A percentile compares a stretch with the other conserved stretches of the same genome.
phyloP scores from a whole-genome alignment of 139 green algal genomes.

The Tetradesmus lagerheimii region DNA sequence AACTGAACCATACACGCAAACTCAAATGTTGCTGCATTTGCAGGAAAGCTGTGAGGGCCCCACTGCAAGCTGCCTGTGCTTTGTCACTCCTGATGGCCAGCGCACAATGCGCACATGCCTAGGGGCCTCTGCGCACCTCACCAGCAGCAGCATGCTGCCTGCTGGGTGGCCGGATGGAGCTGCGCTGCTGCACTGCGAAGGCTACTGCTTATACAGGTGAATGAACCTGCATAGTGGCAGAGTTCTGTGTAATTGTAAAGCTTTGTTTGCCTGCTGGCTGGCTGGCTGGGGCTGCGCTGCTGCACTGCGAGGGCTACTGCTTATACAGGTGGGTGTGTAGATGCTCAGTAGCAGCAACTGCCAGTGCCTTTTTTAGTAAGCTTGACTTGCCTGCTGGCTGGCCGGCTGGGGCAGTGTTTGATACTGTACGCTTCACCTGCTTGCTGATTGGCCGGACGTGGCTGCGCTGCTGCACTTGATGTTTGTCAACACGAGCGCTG shows the following conservation, averaged over 20 bases:
- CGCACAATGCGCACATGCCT: conserved; percentile 94
- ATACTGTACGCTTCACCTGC: too few species aligned
- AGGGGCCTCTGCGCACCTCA: conserved; percentile 77
- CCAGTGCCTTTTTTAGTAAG: too few species aligned
- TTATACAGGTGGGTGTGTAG: conserved; percentile 67
- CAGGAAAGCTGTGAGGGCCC: conserved; percentile 40
- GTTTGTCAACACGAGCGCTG: too few species aligned
- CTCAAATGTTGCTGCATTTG: background rate
- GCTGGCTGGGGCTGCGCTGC: conserved; percentile 45
- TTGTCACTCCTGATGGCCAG: conserved; percentile 89
- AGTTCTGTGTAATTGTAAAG: too few species aligned
- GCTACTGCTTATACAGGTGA: conserved; percentile 83
- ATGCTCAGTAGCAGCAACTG: background rate
- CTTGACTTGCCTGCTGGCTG: too few species aligned
- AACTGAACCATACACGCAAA: background rate
- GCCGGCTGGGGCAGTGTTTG: too few species aligned
- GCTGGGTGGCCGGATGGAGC: conserved; percentile 44
- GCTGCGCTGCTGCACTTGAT: too few species aligned
- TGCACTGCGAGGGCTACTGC: conserved; percentile 88
- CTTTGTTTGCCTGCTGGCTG: conserved; percentile 60
- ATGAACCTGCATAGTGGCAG: too few species aligned
- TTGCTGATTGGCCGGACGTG: too few species aligned
- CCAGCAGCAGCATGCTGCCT: conserved; percentile 52
- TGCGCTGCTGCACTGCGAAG: conserved; percentile 84
- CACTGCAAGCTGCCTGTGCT: conserved; percentile 75